Base-by-base conservation (phyloP, 2,329 filamentous ascomycete genomes). In the Colletotrichum endophyticum region DNA sequence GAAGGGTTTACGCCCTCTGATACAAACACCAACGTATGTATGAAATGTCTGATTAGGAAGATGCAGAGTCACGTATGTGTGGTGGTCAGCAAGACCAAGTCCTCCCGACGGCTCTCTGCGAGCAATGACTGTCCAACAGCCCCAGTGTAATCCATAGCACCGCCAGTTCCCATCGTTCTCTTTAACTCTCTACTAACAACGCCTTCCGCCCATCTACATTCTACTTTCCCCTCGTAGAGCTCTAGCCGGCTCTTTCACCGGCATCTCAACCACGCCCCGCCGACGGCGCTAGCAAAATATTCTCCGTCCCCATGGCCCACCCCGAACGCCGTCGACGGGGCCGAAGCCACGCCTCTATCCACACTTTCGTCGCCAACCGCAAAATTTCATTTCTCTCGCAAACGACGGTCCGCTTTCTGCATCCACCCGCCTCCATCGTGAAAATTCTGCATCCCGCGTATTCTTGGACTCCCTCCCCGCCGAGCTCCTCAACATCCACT, bases 401-500 rank as follows among this genome's bases (percentile, higher is more conserved):
- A 53, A 13, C 44, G n/a, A 25, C n/a, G 12, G 44, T 53, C 44
- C 27, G 27, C 12, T 32, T 16, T 22, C 59, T 63, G 59, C 59
- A 63, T 1, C 59, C 59, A 36, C 30, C 59, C 59, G 59, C 30
- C 44, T 53, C 59, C 59, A 63, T 36, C 19, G 28, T 36, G 16
- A 63, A 63, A 63, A 63, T 3, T 63, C 59, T 36, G 59, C 59
- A 30, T 19, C 0, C 19, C 28, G 7, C 30, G 0, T 3, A 36
- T 25, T 34, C 30, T 22, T 63, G 13, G 4, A 0, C 59, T 22
- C 4, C 0, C 30, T 63, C 22, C 4, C 28, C 30, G 12, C 9
- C 0, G 0, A 0, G 0, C 0, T 3, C 0, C 22, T 2, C 59
- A 36, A 36, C 30, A 63, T 22, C 7, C 30, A 22, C 59, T 32